These are phyloP conservation scores for Xylaria sp. DNA, from an alignment of 2,329 filamentous ascomycete genomes.

Conservation along the genomic window DNA sequence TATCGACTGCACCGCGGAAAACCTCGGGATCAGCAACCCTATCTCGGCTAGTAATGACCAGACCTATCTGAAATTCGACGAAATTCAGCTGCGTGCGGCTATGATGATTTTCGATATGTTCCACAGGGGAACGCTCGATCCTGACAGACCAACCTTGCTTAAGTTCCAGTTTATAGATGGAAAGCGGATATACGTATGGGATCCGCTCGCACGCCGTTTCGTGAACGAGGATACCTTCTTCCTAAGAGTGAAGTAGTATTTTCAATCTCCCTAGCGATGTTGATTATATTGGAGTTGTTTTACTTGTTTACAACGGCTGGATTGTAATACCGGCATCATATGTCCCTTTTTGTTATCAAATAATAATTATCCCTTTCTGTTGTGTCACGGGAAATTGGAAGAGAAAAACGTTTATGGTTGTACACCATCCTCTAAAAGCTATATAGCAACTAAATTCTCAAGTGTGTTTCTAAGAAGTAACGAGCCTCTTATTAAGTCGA, in stretches of 20 bases:
- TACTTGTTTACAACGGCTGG: neutral
- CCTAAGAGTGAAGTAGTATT: neutral
- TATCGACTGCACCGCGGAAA: neutral
- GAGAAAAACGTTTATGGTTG: neutral
- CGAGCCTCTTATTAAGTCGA: neutral
- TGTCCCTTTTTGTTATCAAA: neutral
- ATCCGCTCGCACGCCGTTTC: too few species aligned
- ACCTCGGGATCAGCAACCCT: neutral
- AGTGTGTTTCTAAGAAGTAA: neutral
- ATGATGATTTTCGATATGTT: neutral
- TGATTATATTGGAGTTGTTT: neutral
- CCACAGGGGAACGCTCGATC: neutral
- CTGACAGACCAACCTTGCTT: neutral
- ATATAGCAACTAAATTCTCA: neutral
- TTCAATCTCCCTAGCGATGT: neutral
- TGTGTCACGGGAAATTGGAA: neutral
- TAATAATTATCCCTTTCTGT: neutral
- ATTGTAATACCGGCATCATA: neutral
- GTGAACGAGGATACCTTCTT: too few species aligned
- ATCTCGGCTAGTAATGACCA: neutral
- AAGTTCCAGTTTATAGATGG: neutral
- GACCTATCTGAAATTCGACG: neutral
- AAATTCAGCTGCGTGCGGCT: neutral
- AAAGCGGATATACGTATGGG: neutral
- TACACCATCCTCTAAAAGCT: neutral